phyloP scores from a whole-genome alignment of 176 grass and related monocot genomes.

The Microstegium vimineum region DNA sequence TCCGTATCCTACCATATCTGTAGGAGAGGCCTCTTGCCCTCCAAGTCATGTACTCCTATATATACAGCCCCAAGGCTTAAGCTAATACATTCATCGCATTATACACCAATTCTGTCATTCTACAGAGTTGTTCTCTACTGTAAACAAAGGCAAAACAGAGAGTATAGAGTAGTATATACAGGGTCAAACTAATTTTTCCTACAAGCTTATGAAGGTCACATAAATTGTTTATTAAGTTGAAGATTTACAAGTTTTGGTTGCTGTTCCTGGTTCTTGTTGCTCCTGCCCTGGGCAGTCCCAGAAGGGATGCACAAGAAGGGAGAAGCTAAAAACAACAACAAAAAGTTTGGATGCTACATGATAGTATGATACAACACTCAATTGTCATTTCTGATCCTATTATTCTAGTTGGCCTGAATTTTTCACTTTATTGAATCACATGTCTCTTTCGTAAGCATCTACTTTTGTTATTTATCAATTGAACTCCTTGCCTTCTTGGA shows the following conservation, averaged over 20 bases:
- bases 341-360: slow-evolving; percentile 16
- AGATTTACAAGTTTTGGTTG: background rate
- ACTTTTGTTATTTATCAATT: slow-evolving; percentile 12
- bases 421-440: background rate
- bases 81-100: too few relatives aligned
- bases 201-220: background rate
- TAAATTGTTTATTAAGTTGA: background rate
- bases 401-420: background rate
- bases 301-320: background rate
- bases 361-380: background rate
- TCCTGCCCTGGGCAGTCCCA: background rate
- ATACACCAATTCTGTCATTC: too few relatives aligned
- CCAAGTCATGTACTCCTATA: too few relatives aligned
- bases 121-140: slow-evolving; percentile 16
- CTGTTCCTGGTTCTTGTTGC: background rate
- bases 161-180: background rate
- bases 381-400: slow-evolving; percentile 5
- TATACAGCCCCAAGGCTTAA: too few relatives aligned
- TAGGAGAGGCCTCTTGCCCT: too few relatives aligned
- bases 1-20: too few relatives aligned
- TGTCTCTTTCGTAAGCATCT: background rate
- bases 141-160: slow-evolving; percentile 4
- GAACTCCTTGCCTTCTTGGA: slow-evolving; percentile 1
- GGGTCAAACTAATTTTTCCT: background rate
- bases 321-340: background rate